Evolutionary conservation across 106 monocot genomes (phyloP).

Genomic region (Dendrobium huoshanense): DNA sequence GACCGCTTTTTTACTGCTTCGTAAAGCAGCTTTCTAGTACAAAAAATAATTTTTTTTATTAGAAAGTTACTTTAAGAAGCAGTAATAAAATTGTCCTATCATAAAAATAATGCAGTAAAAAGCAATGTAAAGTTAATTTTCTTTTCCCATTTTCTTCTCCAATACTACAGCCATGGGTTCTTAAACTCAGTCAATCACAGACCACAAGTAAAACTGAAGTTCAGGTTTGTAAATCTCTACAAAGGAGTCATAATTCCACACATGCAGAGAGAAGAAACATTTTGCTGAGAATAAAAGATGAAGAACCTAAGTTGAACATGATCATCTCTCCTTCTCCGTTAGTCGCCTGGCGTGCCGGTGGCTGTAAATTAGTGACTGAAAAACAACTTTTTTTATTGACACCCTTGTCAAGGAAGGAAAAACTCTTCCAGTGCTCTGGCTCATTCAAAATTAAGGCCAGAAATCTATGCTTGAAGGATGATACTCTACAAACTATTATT

Average conservation of each 20-base stretch:
- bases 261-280: not conserved
- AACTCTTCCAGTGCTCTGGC: not conserved
- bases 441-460: conserved; percentile 16
- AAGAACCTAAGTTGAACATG: conserved; percentile 19
- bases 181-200: conserved; percentile 43
- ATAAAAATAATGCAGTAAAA: not conserved
- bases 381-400: conserved; percentile 84
- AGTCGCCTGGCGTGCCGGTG: conserved; percentile 63
- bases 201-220: conserved; percentile 6
- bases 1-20: too few relatives aligned
- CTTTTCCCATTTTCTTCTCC: not conserved
- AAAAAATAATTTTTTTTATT: too few relatives aligned
- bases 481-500: conserved; percentile 1
- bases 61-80: too few relatives aligned
- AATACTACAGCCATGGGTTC: conserved; percentile 50
- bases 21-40: too few relatives aligned
- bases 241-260: not conserved
- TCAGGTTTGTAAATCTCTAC: conserved; percentile 1
- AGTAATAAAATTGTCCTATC: too few relatives aligned
- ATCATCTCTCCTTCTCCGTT: conserved; percentile 86
- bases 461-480: not conserved
- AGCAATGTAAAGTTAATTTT: not conserved
- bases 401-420: conserved; percentile 47
- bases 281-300: not conserved
- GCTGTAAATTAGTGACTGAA: conserved; percentile 43